A percentile compares a stretch with the other conserved stretches of the same genome.
These are phyloP conservation scores for Barnettozyma pratensis DNA, from an alignment of 805 yeast species.

Conservation along the genomic window DNA sequence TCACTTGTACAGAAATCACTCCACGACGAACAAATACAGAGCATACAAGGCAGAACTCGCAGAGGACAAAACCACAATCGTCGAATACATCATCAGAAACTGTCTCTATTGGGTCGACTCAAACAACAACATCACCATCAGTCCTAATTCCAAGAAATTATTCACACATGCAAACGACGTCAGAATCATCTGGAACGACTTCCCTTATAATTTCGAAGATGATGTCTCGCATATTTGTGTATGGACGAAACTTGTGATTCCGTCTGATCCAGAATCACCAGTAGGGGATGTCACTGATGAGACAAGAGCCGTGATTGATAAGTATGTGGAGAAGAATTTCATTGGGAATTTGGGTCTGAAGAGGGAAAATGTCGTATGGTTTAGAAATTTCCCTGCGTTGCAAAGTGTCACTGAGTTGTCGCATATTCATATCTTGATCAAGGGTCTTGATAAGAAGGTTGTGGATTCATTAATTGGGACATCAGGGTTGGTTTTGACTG, in stretches of 20 bases:
- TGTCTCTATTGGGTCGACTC: neutral
- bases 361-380: slow-evolving; percentile 44
- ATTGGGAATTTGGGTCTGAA: slow-evolving; percentile 33
- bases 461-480: slow-evolving; percentile 7
- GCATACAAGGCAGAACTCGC: neutral
- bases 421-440: slow-evolving; percentile 63
- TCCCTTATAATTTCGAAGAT: slow-evolving; percentile 57
- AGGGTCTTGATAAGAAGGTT: slow-evolving; percentile 10
- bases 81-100: neutral
- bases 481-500: slow-evolving; percentile 3
- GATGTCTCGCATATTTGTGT: slow-evolving; percentile 54
- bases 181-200: slow-evolving; percentile 48
- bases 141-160: slow-evolving; percentile 18
- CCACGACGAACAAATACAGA: slow-evolving; percentile 1
- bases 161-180: slow-evolving; percentile 29
- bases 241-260: slow-evolving; percentile 59
- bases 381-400: slow-evolving; percentile 62
- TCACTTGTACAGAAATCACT: slow-evolving; percentile 1
- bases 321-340: slow-evolving; percentile 44
- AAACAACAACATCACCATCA: slow-evolving; percentile 10
- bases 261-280: slow-evolving; percentile 41
- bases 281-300: slow-evolving; percentile 31
- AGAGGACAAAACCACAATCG: neutral
- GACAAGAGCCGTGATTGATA: slow-evolving; percentile 41
- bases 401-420: slow-evolving; percentile 66